Conservation (phyloP, 148 eudicot genomes). For the Silene uniflora region DNA sequence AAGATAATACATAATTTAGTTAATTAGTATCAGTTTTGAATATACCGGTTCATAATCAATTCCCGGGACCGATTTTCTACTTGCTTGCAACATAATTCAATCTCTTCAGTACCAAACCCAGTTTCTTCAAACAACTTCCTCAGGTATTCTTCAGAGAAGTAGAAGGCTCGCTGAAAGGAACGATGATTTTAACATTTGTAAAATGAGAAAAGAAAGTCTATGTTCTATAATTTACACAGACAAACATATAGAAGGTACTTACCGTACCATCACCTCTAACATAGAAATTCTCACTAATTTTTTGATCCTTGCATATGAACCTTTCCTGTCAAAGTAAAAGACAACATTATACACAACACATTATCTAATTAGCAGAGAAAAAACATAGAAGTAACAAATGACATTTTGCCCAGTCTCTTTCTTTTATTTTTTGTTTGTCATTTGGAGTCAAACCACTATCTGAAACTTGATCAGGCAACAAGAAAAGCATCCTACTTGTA, state of each 20-base stretch:
- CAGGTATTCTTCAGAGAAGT: slow-evolving; percentile 86
- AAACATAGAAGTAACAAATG: not conserved
- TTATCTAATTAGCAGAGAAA: not conserved
- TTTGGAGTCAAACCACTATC: too few species aligned
- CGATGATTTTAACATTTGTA: slow-evolving; percentile 6
- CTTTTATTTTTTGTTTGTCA: too few species aligned
- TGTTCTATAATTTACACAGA: slow-evolving; percentile 3
- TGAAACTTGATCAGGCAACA: too few species aligned
- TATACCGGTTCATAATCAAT: slow-evolving; percentile 88
- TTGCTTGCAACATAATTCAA: slow-evolving; percentile 78
- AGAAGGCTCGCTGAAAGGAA: slow-evolving; percentile 75
- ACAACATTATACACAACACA: slow-evolving; percentile 6
- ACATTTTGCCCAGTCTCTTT: not conserved
- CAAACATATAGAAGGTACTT: slow-evolving; percentile 30
- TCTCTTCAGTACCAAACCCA: slow-evolving; percentile 66
- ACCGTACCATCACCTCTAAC: slow-evolving; percentile 99
- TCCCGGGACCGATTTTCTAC: slow-evolving; percentile 90
- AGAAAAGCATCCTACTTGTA: too few species aligned
- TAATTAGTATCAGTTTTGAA: not conserved
- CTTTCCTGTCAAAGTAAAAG: slow-evolving; percentile 57
- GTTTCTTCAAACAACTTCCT: slow-evolving; percentile 52
- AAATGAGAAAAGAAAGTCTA: not conserved
- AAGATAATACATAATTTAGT: not conserved
- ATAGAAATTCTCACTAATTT: slow-evolving; percentile 91
- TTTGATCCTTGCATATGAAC: slow-evolving; percentile 81